Evolutionary conservation across 148 eudicot genomes (phyloP).

Genomic region (Chenopodium album): DNA sequence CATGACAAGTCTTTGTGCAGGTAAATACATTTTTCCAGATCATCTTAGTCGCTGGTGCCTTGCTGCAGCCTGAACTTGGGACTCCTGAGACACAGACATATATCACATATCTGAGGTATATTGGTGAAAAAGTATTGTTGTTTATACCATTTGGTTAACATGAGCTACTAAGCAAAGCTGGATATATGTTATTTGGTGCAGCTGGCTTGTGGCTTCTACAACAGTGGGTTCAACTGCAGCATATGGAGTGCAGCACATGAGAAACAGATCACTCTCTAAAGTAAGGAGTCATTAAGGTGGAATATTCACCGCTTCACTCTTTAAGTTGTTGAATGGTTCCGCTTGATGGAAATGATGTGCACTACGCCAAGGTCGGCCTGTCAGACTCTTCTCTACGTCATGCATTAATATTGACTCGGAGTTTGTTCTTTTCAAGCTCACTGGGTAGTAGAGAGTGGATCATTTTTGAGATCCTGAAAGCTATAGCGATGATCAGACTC

Average conservation of each 20-base stretch:
- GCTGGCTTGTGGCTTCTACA: conserved; percentile 92
- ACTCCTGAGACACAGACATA: conserved; percentile 61
- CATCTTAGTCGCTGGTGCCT: conserved; percentile 75
- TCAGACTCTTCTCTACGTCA: not conserved
- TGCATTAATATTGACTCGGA: not conserved
- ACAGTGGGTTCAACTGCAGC: conserved; percentile 84
- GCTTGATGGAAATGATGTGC: not conserved
- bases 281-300: conserved; percentile 25
- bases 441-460: not conserved
- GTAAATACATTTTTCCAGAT: conserved; percentile 92
- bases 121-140: not conserved
- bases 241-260: conserved; percentile 70
- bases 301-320: not conserved
- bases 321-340: not conserved
- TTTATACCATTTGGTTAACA: not conserved
- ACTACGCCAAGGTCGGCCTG: conserved; percentile 2
- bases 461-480: not conserved
- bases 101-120: conserved; percentile 77
- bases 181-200: conserved; percentile 31
- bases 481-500: not conserved
- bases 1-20: conserved; percentile 31
- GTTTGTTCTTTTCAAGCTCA: not conserved
- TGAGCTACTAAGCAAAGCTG: conserved; percentile 1
- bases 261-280: conserved; percentile 34
- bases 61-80: conserved; percentile 92